Base-by-base conservation (phyloP, 2,329 filamentous ascomycete species). In the Emmonsiellopsis sp. region DNA sequence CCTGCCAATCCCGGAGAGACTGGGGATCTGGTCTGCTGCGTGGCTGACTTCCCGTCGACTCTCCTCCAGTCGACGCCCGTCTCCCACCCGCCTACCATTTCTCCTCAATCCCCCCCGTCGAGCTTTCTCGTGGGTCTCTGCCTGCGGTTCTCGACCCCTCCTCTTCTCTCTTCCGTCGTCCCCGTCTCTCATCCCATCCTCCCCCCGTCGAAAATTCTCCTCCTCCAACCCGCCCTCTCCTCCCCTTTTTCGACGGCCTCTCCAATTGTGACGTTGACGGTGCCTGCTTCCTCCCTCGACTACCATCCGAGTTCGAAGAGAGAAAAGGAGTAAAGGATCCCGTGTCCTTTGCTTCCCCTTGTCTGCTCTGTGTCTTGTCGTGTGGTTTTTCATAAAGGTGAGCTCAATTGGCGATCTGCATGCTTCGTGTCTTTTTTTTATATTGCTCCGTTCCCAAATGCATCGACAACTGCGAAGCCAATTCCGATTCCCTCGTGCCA, bases 1-100 rank as follows among this genome's bases (percentile, higher is more conserved):
- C 61, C 58, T 58, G 63, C 62, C 65, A 68, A 67, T 65, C 62
- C 58, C 63, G 68, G 69, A 71, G 69, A 69, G 66, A 62, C 63
- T 62, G 64, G 68, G 69, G 66, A 64, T 61, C 13, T 65, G 65
- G 64, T 66, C 61, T 61, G 57, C 63, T 58, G 62, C 61, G 61
- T 62, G 61, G 50, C 34, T 49, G 26, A 31, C 31, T 26, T 34
- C 15, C 11, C 38, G 42, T 48, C 35, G 64, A 59, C 62, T 61
- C 55, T 59, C 56, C 57, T 30, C 54, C 50, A 54, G 60, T 66
- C 56, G 59, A 61, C 61, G 58, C 30, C 57, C 57, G 49, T 63
- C 61, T 61, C 64, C 61, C 58, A 59, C 61, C 62, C 55, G 61
- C 62, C 58, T 59, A 62, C 63, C 63, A 62, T 62, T 58, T 63